Conservation (phyloP, 2,329 filamentous ascomycete species). For the Ilyonectria robusta region DNA sequence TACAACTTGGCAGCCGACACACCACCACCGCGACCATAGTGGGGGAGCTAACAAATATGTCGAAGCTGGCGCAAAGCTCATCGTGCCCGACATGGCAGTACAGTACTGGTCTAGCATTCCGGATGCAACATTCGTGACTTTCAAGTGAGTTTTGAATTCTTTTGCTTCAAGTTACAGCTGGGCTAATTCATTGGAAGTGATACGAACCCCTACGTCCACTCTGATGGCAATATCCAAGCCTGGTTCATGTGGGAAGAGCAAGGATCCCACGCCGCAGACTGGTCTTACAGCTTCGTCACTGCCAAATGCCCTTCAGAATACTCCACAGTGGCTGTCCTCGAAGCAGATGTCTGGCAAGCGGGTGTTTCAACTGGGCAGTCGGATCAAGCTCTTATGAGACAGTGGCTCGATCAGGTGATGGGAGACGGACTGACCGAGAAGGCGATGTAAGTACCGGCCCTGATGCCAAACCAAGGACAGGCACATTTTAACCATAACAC, state of each 20-base stretch:
- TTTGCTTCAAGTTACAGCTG: accelerated
- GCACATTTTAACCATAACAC: neutral
- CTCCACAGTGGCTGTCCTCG: slow-evolving; percentile 16
- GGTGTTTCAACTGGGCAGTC: slow-evolving; percentile 12
- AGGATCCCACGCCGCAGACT: slow-evolving; percentile 21
- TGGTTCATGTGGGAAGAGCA: slow-evolving; percentile 29
- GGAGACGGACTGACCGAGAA: slow-evolving; percentile 13
- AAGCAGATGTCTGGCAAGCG: slow-evolving; percentile 26
- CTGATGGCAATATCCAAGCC: slow-evolving; percentile 19
- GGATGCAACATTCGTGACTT: slow-evolving; percentile 15
- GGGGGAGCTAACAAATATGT: slow-evolving; percentile 27
- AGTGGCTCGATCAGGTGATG: slow-evolving; percentile 22
- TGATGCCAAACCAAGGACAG: accelerated
- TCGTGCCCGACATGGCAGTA: slow-evolving; percentile 22
- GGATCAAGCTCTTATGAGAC: slow-evolving; percentile 22
- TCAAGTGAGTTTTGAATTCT: slow-evolving; percentile 18
- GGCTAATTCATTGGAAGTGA: slow-evolving; percentile 6
- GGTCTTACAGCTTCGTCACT: slow-evolving; percentile 15
- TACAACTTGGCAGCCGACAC: slow-evolving; percentile 16
- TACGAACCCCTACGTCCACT: slow-evolving; percentile 29
- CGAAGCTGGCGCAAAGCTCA: slow-evolving; percentile 18
- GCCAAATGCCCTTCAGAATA: slow-evolving; percentile 14
- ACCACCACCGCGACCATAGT: slow-evolving; percentile 36
- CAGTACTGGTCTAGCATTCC: slow-evolving; percentile 32
- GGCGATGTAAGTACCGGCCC: slow-evolving; percentile 8